Conservation (phyloP, 768 basidiomycete species). For the Rhodocollybia butyracea region DNA sequence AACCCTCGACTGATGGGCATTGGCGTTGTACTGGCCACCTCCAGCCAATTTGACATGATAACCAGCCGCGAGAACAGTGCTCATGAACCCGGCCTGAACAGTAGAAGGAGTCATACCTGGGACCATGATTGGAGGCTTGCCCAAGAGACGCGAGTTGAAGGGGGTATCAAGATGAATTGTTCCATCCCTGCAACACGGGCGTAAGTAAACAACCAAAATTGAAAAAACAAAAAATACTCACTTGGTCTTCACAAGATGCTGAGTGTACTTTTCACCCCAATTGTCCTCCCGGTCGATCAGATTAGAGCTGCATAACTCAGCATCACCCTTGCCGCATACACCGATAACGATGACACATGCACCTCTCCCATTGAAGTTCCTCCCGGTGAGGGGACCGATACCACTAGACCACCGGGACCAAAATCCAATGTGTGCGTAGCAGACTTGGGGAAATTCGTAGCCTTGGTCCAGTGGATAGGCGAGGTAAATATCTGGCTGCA, state of each 20-base stretch:
- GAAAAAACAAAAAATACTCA: constrained; percentile 30
- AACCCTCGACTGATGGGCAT: constrained; percentile 85
- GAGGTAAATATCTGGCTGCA: constrained; percentile 92
- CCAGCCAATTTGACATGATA: constrained; percentile 97
- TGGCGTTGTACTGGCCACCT: constrained; percentile 93
- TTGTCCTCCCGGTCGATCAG: constrained; percentile 75
- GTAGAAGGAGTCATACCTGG: constrained; percentile 99
- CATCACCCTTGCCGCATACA: constrained; percentile 83
- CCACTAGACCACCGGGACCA: constrained; percentile 91
- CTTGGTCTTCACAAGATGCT: constrained; percentile 87
- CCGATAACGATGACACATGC: constrained; percentile 87
- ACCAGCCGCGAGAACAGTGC: constrained; percentile 87
- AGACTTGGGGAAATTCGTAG: constrained; percentile 83
- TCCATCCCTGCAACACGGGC: constrained; percentile 72
- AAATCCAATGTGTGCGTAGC: constrained; percentile 97
- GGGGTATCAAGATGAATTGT: constrained; percentile 91
- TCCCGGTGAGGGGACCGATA: constrained; percentile 86
- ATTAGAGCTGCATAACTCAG: constrained; percentile 73
- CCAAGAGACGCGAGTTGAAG: constrained; percentile 92
- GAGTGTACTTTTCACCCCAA: constrained; percentile 90
- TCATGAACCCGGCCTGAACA: constrained; percentile 93
- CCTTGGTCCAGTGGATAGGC: constrained; percentile 91
- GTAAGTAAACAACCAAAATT: constrained; percentile 9
- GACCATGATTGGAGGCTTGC: constrained; percentile 98
- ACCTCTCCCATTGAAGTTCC: constrained; percentile 91